Base-by-base conservation (phyloP, 2,329 filamentous ascomycete genomes). In the Fusarium sulawesiense region DNA sequence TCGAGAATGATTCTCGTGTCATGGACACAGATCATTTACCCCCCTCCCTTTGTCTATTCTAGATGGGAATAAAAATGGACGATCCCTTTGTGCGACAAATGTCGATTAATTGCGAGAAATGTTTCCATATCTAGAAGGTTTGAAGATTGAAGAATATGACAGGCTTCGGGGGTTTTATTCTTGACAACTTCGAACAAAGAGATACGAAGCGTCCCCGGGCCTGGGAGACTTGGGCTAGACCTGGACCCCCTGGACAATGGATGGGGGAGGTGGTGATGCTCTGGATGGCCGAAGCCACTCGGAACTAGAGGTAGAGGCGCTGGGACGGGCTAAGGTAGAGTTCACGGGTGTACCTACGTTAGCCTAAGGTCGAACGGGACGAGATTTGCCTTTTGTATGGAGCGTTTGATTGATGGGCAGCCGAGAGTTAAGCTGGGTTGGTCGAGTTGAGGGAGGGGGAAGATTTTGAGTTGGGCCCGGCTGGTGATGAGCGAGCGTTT, bases 291-390 rank as follows among this genome's bases (percentile, higher is more conserved):
- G 56, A 67, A 70, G 67, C 66, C 67, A 70, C 66, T 50, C 50
- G 48, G 49, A 56, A 32, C 66, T 48, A 49, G 51, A 56, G 60
- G 50, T 18, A 44, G 58, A 62, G 60, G 57, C 65, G 65, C 64
- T 58, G 60, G 54, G 53, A 56, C 55, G 66, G 66, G 50, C 66
- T 62, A 60, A 69, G 49, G 53, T 67, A 67, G 56, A 70, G 56
- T 70, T 67, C 54, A 63, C 67, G 67, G 67, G 66, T 70, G 67
- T 70, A 70, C 67, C 67, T 70, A 70, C 67, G 67, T 70, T 70
- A 70, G 67, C 23, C 62, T 49, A 65, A 48, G 45, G 42, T 62
- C 34, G 60, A 50, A 34, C 54, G 59, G 65, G 65, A 68, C 45
- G 66, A 57, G 40, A 34, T 51, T 51, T 51, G 23, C 32, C 32